phyloP scores from a whole-genome alignment of 108 stramenopile genomes.

The Nannochloropsis gaditana region DNA sequence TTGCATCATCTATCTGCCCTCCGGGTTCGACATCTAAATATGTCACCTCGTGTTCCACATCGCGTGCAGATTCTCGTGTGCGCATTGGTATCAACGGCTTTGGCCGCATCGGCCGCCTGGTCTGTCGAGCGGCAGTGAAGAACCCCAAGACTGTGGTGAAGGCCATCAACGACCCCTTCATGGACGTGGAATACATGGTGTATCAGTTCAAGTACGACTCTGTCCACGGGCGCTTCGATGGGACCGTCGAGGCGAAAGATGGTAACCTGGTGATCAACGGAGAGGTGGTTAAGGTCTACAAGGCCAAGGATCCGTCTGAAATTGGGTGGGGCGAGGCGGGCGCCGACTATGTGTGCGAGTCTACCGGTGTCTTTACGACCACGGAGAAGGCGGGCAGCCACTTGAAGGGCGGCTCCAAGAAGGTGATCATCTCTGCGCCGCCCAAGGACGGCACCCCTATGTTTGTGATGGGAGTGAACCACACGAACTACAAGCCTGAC shows the following conservation, averaged over 20 bases:
- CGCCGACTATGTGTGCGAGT: constrained; percentile 57
- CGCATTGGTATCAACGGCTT: constrained; percentile 81
- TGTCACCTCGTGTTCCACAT: neutral
- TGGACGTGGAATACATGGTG: constrained; percentile 57
- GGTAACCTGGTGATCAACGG: constrained; percentile 50
- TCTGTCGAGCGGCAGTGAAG: constrained; percentile 39
- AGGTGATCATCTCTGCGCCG: constrained; percentile 58
- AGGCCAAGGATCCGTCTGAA: constrained; percentile 44
- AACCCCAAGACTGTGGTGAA: constrained; percentile 47
- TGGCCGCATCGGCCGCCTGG: constrained; percentile 95
- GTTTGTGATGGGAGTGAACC: constrained; percentile 62
- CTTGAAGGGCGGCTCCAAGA: constrained; percentile 59
- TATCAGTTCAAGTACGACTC: constrained; percentile 59
- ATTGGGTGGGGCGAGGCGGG: constrained; percentile 53
- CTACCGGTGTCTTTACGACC: constrained; percentile 56
- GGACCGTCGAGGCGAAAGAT: constrained; percentile 57
- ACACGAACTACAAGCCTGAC: constrained; percentile 44
- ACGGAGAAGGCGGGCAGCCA: constrained; percentile 51
- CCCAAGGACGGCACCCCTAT: constrained; percentile 56
- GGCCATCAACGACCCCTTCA: constrained; percentile 59
- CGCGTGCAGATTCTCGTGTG: neutral
- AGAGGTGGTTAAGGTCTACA: constrained; percentile 43
- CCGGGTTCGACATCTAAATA: neutral
- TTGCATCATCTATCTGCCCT: neutral
- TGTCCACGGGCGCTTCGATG: constrained; percentile 54